These are phyloP conservation scores for Asterella californica DNA, from an alignment of 225 moss, liverwort and hornwort species.

Conservation along the genomic window DNA sequence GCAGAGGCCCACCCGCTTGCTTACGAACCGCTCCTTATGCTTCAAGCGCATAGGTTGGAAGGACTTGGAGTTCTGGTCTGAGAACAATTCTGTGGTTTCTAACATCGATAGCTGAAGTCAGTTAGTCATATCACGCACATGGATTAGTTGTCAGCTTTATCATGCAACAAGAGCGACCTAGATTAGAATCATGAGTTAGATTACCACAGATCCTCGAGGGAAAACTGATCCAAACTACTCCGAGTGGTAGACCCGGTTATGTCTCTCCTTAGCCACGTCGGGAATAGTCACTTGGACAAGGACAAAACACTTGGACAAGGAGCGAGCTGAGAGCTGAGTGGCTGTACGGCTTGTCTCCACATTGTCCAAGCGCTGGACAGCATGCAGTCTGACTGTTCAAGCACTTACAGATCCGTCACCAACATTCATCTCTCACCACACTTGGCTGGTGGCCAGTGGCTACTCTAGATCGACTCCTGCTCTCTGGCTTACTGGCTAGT, in stretches of 20 bases:
- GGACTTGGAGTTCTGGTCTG: too few relatives aligned
- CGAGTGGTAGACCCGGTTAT: background rate
- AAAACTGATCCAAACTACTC: background rate
- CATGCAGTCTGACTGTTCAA: slow-evolving; percentile 7
- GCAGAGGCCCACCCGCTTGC: too few relatives aligned
- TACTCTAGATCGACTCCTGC: background rate
- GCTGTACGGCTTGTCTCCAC: background rate
- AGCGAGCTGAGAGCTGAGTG: background rate
- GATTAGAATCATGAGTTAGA: background rate
- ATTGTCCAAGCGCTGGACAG: slow-evolving; percentile 9
- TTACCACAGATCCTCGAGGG: background rate
- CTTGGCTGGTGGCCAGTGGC: background rate
- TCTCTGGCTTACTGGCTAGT: background rate
- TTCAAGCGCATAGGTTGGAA: too few relatives aligned
- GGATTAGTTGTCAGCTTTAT: background rate
- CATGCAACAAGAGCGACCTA: background rate
- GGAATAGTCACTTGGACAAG: too few relatives aligned
- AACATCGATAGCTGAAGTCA: background rate
- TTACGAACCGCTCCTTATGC: too few relatives aligned
- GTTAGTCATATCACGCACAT: slow-evolving; percentile 7
- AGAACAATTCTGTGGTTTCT: background rate
- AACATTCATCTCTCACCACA: background rate
- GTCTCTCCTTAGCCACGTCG: background rate
- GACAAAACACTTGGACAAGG: too few relatives aligned
- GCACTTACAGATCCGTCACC: background rate